Evolutionary conservation across 1,284 basidiomycete genomes (phyloP).

Genomic region (Cryptococcus sp.): DNA sequence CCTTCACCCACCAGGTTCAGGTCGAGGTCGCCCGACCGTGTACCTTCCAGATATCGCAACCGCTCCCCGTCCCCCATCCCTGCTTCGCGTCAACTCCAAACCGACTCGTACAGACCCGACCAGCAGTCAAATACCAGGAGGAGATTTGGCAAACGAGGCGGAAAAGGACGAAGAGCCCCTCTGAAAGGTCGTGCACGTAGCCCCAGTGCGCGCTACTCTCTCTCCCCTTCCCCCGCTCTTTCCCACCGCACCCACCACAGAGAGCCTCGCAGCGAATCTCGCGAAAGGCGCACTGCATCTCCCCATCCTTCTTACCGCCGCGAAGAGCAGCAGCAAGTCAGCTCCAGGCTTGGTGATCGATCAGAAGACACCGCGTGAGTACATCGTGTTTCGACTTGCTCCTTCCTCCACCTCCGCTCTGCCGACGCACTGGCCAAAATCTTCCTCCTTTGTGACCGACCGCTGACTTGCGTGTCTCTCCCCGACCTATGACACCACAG

Average conservation of each 20-base stretch:
- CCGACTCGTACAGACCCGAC: background rate
- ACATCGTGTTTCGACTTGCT: background rate
- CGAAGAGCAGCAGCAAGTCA: background rate
- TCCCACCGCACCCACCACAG: background rate
- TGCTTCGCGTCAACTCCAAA: background rate
- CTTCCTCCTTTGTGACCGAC: background rate
- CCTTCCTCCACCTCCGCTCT: background rate
- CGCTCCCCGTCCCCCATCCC: background rate
- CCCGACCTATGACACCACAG: background rate
- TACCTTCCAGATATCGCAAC: background rate
- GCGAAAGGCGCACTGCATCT: too few relatives aligned
- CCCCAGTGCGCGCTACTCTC: too few relatives aligned
- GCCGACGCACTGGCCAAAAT: background rate
- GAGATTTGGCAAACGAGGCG: background rate
- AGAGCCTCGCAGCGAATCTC: background rate
- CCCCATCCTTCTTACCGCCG: too few relatives aligned
- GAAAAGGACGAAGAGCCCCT: too few relatives aligned
- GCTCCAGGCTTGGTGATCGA: background rate
- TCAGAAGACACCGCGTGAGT: background rate
- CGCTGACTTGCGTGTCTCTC: background rate
- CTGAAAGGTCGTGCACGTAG: too few relatives aligned
- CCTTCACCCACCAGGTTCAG: slow-evolving; percentile 2
- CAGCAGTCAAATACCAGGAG: background rate
- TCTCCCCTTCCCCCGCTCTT: too few relatives aligned
- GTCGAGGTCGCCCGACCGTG: background rate